Evolutionary conservation across 2,329 filamentous ascomycete genomes (phyloP).

Genomic region (Nectriaceae sp.): DNA sequence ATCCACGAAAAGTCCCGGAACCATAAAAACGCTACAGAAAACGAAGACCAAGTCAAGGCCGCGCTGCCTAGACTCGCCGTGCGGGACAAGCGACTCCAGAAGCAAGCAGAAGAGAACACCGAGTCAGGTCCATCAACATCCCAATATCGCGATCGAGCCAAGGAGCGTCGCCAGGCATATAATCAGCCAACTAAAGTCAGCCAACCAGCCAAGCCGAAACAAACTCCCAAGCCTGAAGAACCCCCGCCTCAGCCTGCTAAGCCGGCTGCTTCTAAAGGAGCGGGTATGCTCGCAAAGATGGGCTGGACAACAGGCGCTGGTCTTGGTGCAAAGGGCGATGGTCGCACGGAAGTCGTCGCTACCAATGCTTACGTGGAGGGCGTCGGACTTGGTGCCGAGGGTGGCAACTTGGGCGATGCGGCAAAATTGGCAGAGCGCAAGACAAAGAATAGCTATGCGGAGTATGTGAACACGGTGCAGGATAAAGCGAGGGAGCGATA

Average conservation of each 20-base stretch:
- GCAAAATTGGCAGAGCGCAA: constrained; percentile 62
- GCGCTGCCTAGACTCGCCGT: constrained; percentile 43
- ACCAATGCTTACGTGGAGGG: constrained; percentile 67
- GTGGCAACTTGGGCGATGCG: constrained; percentile 70
- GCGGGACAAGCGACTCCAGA: constrained; percentile 39
- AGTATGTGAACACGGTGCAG: constrained; percentile 65
- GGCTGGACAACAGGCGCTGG: constrained; percentile 69
- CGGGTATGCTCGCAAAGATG: constrained; percentile 71
- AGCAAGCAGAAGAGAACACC: constrained; percentile 28
- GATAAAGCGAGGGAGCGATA: constrained; percentile 69
- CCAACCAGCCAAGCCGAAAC: constrained; percentile 39
- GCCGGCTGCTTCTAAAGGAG: constrained; percentile 59
- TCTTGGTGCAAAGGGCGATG: constrained; percentile 63
- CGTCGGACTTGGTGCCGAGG: constrained; percentile 69
- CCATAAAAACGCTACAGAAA: constrained; percentile 42
- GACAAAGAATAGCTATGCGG: constrained; percentile 60
- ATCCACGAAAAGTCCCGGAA: constrained; percentile 46
- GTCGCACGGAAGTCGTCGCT: constrained; percentile 64
- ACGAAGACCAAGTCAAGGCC: constrained; percentile 50
- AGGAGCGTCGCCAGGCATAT: constrained; percentile 64
- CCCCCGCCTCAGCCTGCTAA: constrained; percentile 19
- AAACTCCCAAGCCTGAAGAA: constrained; percentile 20
- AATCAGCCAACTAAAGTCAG: constrained; percentile 56
- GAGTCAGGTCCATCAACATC: constrained; percentile 25
- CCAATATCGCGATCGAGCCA: constrained; percentile 67